Conservation (phyloP, 75 land plant species). For the Cryptomeria japonica region DNA sequence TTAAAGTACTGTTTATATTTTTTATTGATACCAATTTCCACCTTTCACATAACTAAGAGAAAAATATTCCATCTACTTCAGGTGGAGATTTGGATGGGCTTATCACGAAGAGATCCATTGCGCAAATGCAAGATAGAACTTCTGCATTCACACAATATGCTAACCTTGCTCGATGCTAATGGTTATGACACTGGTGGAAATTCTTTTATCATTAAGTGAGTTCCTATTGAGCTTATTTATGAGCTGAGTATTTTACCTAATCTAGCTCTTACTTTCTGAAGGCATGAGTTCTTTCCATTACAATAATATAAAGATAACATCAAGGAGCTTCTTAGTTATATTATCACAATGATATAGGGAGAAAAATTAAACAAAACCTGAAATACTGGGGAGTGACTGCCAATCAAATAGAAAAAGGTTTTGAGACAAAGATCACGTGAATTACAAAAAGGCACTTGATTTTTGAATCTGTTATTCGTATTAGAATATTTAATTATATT, state of each 20-base stretch:
- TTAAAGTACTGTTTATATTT: background rate
- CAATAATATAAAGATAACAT: background rate
- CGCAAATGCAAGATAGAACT: constrained; percentile 53
- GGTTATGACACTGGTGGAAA: constrained; percentile 38
- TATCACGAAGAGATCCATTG: constrained; percentile 55
- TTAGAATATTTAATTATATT: too few species aligned
- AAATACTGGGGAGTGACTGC: background rate
- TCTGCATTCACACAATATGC: constrained; percentile 52
- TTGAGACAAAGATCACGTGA: background rate
- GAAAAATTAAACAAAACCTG: background rate
- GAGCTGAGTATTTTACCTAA: background rate
- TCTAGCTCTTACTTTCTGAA: background rate
- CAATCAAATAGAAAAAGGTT: background rate
- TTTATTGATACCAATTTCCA: background rate
- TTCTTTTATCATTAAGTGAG: constrained; percentile 79
- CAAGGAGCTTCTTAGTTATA: background rate
- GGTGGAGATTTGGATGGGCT: constrained; percentile 71
- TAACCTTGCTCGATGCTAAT: constrained; percentile 32
- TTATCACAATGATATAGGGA: background rate
- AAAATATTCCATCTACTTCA: constrained; percentile 25
- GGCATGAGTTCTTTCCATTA: background rate
- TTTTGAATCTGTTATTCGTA: background rate
- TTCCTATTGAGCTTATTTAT: constrained; percentile 8
- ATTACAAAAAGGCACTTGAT: background rate
- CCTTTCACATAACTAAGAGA: constrained; percentile 1